A percentile compares a stretch with the other conserved stretches of the same genome.
Conservation (phyloP, 176 grass and related monocot species). For the Juncus inflexus region DNA sequence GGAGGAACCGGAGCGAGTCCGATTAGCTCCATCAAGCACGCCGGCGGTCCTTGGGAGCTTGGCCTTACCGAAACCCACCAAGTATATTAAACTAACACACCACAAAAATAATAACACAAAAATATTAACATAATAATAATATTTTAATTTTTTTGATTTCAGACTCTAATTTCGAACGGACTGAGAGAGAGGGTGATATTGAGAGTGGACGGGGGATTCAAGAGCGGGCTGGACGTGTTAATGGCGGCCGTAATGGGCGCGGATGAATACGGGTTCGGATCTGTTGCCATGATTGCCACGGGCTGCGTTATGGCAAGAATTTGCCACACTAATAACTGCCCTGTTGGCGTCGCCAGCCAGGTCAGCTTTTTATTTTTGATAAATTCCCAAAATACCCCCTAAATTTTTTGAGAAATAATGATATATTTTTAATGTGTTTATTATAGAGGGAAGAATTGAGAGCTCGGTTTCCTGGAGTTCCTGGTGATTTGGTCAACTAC, state of each 20-base stretch:
- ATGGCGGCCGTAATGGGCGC: conserved; percentile 97
- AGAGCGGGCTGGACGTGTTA: conserved; percentile 84
- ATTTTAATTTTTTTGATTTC: conserved; percentile 5
- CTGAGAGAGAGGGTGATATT: conserved; percentile 94
- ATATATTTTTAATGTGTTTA: conserved; percentile 31
- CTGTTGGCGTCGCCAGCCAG: conserved; percentile 99
- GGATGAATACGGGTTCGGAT: conserved; percentile 99
- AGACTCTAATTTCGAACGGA: conserved; percentile 92
- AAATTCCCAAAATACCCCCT: no score
- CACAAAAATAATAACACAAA: conserved; percentile 24
- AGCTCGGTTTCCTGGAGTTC: conserved; percentile 99
- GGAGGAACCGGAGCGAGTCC: conserved; percentile 99
- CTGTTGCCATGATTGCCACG: conserved; percentile 99
- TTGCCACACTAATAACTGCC: conserved; percentile 99
- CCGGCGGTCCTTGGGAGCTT: conserved; percentile 99
- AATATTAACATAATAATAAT: conserved; percentile 9
- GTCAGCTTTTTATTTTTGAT: conserved; percentile 27
- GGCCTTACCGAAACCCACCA: conserved; percentile 99
- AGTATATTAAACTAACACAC: conserved; percentile 32
- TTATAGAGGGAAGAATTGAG: conserved; percentile 95
- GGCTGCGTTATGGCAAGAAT: conserved; percentile 99
- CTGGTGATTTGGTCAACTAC: conserved; percentile 98
- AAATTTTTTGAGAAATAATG: conserved; percentile 28
- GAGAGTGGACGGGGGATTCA: conserved; percentile 98
- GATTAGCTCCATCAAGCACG: conserved; percentile 98